Evolutionary conservation across 2,329 filamentous ascomycete genomes (phyloP).

Genomic region (Diaporthe eres): DNA sequence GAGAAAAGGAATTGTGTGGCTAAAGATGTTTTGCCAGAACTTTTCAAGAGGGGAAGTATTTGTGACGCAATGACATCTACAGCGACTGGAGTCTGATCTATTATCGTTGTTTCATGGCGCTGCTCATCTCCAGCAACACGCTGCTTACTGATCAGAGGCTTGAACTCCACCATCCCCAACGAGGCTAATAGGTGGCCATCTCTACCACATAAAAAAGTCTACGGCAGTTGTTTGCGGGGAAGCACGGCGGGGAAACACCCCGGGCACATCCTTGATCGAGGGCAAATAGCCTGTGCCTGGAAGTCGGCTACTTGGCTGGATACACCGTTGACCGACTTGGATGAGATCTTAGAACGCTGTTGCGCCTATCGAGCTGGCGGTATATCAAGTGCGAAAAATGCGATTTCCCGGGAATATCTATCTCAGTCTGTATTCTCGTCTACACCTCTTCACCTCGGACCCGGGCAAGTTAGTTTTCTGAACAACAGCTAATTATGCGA

Average conservation of each 20-base stretch:
- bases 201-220: background rate
- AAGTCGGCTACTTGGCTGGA: background rate
- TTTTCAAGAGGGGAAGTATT: background rate
- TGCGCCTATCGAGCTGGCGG: background rate
- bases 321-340: background rate
- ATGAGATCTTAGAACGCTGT: background rate
- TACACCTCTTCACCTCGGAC: too few species aligned
- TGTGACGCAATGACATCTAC: background rate
- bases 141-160: background rate
- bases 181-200: background rate
- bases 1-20: too few species aligned
- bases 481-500: too few species aligned
- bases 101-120: background rate
- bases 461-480: too few species aligned
- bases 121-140: background rate
- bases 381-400: background rate
- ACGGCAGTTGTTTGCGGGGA: slow-evolving; percentile 21
- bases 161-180: background rate
- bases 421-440: too few species aligned
- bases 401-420: background rate
- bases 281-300: background rate
- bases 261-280: background rate
- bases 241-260: background rate
- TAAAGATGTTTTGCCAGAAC: background rate
- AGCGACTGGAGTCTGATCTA: too few species aligned